phyloP scores from a whole-genome alignment of 2,329 filamentous ascomycete species.

The Fulvia fulva region DNA sequence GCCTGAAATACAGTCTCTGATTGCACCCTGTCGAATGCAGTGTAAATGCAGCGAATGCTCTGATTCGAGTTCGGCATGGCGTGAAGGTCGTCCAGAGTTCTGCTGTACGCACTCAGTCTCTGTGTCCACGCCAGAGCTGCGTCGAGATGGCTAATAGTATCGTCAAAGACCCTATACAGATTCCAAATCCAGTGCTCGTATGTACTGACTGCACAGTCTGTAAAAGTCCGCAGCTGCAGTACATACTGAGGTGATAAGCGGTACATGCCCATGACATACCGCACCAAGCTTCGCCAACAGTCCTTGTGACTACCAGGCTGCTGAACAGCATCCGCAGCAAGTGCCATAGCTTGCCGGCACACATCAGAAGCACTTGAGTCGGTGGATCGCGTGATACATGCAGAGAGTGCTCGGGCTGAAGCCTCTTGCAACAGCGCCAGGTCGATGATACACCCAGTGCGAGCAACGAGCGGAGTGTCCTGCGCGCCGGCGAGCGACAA shows the following conservation, averaged over 20 bases:
- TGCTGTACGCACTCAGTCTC: background rate
- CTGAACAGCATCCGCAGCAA: background rate
- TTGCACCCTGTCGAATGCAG: background rate
- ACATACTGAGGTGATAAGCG: background rate
- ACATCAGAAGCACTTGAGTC: background rate
- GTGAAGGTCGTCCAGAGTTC: background rate
- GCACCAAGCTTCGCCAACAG: background rate
- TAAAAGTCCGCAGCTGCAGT: background rate
- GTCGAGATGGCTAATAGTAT: background rate
- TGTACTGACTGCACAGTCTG: background rate
- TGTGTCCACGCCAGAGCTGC: background rate
- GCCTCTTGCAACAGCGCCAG: background rate
- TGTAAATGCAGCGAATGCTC: conserved; percentile 1
- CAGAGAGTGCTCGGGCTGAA: background rate
- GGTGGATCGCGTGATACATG: background rate
- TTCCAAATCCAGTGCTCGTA: conserved; percentile 1
- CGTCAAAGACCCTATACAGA: background rate
- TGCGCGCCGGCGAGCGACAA: background rate
- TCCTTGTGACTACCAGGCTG: background rate
- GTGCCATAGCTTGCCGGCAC: background rate
- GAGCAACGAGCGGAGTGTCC: background rate
- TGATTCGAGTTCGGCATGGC: background rate
- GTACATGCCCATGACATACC: background rate
- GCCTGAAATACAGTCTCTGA: background rate
- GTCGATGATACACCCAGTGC: background rate